These are phyloP conservation scores for Microsporum audouinii DNA, from an alignment of 2,329 filamentous ascomycete genomes.

Conservation along the genomic window DNA sequence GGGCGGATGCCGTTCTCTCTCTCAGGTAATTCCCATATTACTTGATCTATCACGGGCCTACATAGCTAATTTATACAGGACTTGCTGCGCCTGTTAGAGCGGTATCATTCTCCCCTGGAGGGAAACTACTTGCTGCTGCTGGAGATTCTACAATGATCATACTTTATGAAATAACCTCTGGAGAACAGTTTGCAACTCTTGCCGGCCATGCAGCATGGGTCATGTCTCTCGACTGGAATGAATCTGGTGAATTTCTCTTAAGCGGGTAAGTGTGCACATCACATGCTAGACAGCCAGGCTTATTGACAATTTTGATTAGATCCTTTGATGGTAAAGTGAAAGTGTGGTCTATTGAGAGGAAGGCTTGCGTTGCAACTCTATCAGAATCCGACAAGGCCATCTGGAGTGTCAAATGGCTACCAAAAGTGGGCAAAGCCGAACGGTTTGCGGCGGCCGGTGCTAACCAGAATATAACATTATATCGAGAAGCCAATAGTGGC, in stretches of 20 bases:
- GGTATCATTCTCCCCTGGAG: slow-evolving; percentile 77
- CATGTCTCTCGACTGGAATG: slow-evolving; percentile 82
- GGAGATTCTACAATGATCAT: slow-evolving; percentile 83
- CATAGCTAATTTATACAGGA: slow-evolving; percentile 41
- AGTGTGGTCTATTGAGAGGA: slow-evolving; percentile 82
- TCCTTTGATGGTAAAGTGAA: slow-evolving; percentile 90
- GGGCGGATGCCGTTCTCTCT: slow-evolving; percentile 77
- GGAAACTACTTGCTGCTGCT: slow-evolving; percentile 73
- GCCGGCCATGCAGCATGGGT: slow-evolving; percentile 76
- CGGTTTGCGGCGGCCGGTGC: slow-evolving; percentile 72
- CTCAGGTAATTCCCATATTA: slow-evolving; percentile 45
- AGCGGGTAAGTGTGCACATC: slow-evolving; percentile 49
- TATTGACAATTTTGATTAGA: slow-evolving; percentile 24
- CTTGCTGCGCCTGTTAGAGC: slow-evolving; percentile 76
- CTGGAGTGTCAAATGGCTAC: slow-evolving; percentile 77
- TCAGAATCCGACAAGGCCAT: slow-evolving; percentile 77
- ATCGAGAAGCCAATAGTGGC: slow-evolving; percentile 67
- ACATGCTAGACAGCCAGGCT: background rate
- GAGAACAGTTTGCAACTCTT: slow-evolving; percentile 82
- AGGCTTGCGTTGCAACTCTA: slow-evolving; percentile 80
- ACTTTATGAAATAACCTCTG: slow-evolving; percentile 82
- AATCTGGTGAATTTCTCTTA: slow-evolving; percentile 81
- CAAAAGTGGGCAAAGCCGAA: slow-evolving; percentile 50
- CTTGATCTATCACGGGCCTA: background rate
- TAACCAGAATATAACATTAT: slow-evolving; percentile 66